Base-by-base conservation (phyloP, 768 basidiomycete species). In the Agaricus bisporus region DNA sequence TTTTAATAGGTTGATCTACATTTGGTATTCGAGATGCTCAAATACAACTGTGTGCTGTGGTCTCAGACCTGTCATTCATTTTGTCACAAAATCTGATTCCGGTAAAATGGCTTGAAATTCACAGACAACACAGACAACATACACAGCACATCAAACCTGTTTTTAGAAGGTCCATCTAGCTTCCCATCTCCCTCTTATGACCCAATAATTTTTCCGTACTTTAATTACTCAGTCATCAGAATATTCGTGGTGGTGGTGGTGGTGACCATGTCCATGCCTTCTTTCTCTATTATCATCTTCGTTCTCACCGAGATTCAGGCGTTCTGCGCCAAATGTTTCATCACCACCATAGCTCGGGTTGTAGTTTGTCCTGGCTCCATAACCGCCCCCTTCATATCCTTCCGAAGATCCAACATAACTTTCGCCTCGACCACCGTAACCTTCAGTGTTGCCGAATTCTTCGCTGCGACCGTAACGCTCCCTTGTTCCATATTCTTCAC, bases 251-350 rank as follows among this genome's bases (percentile, higher is more conserved):
- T 25, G 52, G 22, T 54, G 52, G 22, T 32, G 15, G 36, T 54
- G 51, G 12, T 49, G 51, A 15, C 41, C 36, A 26, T 51, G 46
- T n/a, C 41, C 36, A 26, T 51, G 46, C 22, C 60, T 55, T 51
- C 50, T 61, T 45, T 61, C 57, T 29, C 59, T 56, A 17, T 66
- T 58, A 14, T 66, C 63, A 36, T 68, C 68, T 11, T 68, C 70
- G 39, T 69, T 64, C 32, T 66, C 61, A 29, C 56, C 52, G 41
- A 80, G 65, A 48, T 72, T 75, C 50, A 80, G 61, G n/a, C 74
- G 68, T 59, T 80, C 80, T 6, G 72, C 77, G 3, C 79, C 78
- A 62, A 74, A 81, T 2, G 80, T 81, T 45, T 81, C 78, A 28
- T 71, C 63, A 41, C 59, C 59, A 10, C 66, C 68, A 48, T 68